These are phyloP conservation scores for Saraca asoca DNA, from an alignment of 331 rosid genomes.

Conservation along the genomic window DNA sequence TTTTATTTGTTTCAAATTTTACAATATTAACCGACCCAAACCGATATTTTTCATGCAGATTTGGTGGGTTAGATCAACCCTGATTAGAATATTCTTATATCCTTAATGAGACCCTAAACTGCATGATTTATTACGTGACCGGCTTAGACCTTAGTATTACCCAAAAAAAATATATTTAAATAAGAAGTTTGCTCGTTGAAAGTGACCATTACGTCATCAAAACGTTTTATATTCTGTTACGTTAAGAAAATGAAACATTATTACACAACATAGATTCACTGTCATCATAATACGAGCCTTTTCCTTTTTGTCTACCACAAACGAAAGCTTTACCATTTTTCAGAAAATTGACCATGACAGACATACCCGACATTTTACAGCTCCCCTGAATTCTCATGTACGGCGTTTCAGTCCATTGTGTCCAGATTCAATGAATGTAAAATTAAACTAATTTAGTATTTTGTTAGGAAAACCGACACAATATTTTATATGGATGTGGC, in stretches of 20 bases:
- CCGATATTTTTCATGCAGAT: too few species aligned
- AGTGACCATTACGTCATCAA: neutral
- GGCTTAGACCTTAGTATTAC: neutral
- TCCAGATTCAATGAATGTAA: constrained; percentile 57
- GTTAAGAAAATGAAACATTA: constrained; percentile 9
- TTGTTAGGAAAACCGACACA: too few species aligned
- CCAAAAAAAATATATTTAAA: neutral
- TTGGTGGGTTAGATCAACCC: too few species aligned
- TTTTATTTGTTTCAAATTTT: too few species aligned
- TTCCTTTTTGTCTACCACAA: constrained; percentile 27
- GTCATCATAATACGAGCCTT: constrained; percentile 17
- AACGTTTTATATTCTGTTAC: neutral
- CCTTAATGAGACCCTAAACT: constrained; percentile 16
- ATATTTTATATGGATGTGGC: too few species aligned
- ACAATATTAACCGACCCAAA: too few species aligned
- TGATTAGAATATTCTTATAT: neutral
- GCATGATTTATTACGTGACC: neutral
- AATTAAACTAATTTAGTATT: too few species aligned
- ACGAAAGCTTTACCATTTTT: constrained; percentile 24
- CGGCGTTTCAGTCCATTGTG: neutral
- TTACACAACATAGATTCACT: neutral
- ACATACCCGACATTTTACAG: constrained; percentile 29
- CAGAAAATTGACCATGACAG: too few species aligned
- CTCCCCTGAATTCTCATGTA: constrained; percentile 14
- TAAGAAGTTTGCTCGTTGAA: neutral